Evolutionary conservation across 2,329 filamentous ascomycete species (phyloP), one percentile per base, ranked within the genome.

Genomic region (Cercospora sp.): DNA sequence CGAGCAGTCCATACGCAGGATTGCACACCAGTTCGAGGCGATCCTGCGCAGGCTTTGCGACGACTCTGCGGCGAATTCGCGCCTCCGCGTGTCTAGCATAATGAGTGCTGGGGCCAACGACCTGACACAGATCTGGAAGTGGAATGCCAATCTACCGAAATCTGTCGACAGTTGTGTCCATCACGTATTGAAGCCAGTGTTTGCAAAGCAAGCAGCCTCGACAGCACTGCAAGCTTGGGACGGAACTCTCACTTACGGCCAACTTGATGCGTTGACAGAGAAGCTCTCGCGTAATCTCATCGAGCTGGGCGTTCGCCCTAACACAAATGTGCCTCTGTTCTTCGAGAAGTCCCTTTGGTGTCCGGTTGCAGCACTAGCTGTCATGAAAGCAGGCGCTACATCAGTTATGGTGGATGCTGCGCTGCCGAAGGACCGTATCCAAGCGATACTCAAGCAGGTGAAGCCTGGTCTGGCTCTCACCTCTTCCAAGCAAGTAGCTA

Each of bases 301-400:
- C 5, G 61, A 58, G 23, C 28, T 36, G 20, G 61, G 61, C 16
- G n/a, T 64, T 16, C 20, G 20, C 0, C 18, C 23, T 1, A 13
- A 23, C 8, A 55, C 33, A 3, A n/a, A 28, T 8, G 20, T 64
- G 20, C 31, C 62, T 6, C 75, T 78, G 2, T 79, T 79, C 61
- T 80, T 81, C 51, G 79, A 80, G 48, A 81, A 80, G 70, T 79
- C 76, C 33, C 64, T 66, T 3, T 80, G 76, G 65, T 75, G 75
- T 0, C 66, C 78, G 5, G 74, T 81, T 9, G 77, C 79, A 1
- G 77, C 79, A 74, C 73, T 81, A 6, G 77, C 76, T 5, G 76
- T 81, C 5, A 74, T 81, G 60, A 80, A 80, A 63, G 77, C 79
- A 16, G 79, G 80, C 26, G 79, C 75, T 12, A 77, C 78, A 30